A percentile compares a stretch with the other conserved stretches of the same genome.
Evolutionary conservation across 495 filamentous ascomycete genomes (phyloP).

Genomic region (Penicillium mononematosum): DNA sequence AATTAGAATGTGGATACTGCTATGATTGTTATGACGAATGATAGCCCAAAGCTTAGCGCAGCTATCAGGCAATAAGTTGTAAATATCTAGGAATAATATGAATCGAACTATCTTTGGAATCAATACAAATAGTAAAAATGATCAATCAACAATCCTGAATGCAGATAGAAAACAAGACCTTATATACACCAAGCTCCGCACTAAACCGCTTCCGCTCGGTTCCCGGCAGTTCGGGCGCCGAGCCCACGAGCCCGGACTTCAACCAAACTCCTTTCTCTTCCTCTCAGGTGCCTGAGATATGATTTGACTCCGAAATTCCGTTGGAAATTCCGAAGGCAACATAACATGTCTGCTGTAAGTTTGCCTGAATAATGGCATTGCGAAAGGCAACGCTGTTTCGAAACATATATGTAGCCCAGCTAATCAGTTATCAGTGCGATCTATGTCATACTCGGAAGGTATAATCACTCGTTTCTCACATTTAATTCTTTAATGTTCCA

Average conservation of each 20-base stretch:
- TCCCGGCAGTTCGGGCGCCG: conserved; percentile 22
- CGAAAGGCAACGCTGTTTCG: not conserved
- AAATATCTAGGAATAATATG: not conserved
- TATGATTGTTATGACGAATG: conserved; percentile 7
- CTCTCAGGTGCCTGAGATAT: not conserved
- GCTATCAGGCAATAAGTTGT: not conserved
- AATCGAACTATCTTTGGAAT: not conserved
- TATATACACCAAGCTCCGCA: not conserved
- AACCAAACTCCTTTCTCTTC: not conserved
- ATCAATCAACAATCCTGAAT: too few relatives aligned
- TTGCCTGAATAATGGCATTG: not conserved
- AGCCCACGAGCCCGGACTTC: conserved; percentile 3
- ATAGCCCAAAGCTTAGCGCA: not conserved
- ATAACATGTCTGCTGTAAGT: conserved; percentile 28
- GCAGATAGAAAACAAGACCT: too few relatives aligned
- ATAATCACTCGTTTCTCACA: not conserved
- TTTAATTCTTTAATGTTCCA: not conserved
- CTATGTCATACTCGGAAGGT: conserved; percentile 33
- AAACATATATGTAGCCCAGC: not conserved
- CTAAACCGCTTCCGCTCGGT: conserved; percentile 13
- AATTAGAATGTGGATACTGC: conserved; percentile 26
- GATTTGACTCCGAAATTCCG: not conserved
- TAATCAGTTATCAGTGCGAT: conserved; percentile 25
- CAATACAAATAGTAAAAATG: not conserved
- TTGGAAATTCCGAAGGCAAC: not conserved